phyloP scores from a whole-genome alignment of 164 flowering plant genomes.

The Aristolochia fimbriata region DNA sequence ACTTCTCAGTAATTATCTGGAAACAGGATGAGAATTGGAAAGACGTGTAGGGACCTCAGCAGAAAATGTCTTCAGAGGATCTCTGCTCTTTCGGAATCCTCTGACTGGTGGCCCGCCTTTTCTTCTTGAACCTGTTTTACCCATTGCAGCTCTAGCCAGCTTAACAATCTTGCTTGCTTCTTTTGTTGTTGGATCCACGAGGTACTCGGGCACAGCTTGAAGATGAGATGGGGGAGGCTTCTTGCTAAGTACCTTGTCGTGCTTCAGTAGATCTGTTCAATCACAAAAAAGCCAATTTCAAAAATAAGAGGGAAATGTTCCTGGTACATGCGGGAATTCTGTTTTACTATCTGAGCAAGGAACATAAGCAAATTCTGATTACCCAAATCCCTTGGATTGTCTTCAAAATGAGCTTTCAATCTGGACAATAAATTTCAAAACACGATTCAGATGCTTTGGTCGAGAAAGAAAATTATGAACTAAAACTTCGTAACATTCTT shows the following conservation, averaged over 20 bases:
- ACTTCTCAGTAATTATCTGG: background rate
- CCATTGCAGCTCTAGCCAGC: conserved; percentile 93
- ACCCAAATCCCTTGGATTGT: conserved; percentile 87
- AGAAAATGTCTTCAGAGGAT: conserved; percentile 77
- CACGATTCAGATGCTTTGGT: background rate
- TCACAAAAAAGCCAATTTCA: conserved; percentile 10
- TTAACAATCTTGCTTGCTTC: conserved; percentile 84
- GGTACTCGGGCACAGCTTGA: conserved; percentile 76
- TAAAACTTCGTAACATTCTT: background rate
- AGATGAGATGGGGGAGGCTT: conserved; percentile 65
- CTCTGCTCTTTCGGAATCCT: conserved; percentile 40
- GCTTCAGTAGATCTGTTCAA: conserved; percentile 77
- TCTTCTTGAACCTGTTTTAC: conserved; percentile 28
- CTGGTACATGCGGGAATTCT: background rate
- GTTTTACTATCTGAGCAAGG: background rate
- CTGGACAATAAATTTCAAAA: conserved; percentile 22
- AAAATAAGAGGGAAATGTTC: background rate
- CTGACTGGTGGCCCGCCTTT: conserved; percentile 30
- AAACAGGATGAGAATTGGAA: background rate
- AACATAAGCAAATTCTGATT: conserved; percentile 9
- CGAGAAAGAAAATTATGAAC: background rate
- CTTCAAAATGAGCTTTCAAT: conserved; percentile 91
- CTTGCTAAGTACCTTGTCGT: conserved; percentile 82
- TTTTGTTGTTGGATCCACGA: conserved; percentile 66
- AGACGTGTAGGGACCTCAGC: conserved; percentile 40